phyloP scores from a whole-genome alignment of 1,139 yeast species.

The Zygosaccharomyces sapae region DNA sequence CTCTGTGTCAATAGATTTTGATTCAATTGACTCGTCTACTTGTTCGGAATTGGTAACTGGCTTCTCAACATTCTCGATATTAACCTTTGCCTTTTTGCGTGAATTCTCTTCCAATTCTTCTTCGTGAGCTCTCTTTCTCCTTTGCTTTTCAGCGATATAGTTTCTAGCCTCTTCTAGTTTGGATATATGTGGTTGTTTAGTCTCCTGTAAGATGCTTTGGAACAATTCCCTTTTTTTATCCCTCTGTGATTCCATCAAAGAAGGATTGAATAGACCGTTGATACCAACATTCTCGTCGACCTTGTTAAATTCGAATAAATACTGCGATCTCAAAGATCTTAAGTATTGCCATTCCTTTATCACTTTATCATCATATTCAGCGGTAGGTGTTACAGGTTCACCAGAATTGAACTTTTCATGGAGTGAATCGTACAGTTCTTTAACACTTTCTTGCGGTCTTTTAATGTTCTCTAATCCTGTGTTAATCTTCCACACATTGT shows the following conservation, averaged over 20 bases:
- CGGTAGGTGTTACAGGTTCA: background rate
- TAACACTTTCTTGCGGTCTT: conserved; percentile 14
- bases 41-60: background rate
- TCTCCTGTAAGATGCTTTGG: conserved; percentile 9
- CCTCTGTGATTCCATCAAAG: conserved; percentile 9
- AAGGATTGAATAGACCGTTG: conserved; percentile 25
- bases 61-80: background rate
- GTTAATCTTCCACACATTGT: conserved; percentile 32
- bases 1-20: background rate
- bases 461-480: conserved; percentile 27
- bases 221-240: conserved; percentile 10
- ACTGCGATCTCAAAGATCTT: conserved; percentile 28
- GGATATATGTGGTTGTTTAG: conserved; percentile 17
- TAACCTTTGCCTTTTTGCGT: conserved; percentile 5
- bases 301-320: conserved; percentile 27
- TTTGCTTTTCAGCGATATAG: conserved; percentile 16
- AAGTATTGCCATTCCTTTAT: conserved; percentile 33
- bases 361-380: conserved; percentile 15
- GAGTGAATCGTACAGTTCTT: conserved; percentile 19
- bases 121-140: conserved; percentile 18
- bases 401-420: conserved; percentile 6
- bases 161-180: conserved; percentile 24
- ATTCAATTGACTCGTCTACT: background rate
- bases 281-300: conserved; percentile 29
- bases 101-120: conserved; percentile 11